These are phyloP conservation scores for Amphicarpaea edgeworthii DNA, from an alignment of 306 rosid species.

Conservation along the genomic window DNA sequence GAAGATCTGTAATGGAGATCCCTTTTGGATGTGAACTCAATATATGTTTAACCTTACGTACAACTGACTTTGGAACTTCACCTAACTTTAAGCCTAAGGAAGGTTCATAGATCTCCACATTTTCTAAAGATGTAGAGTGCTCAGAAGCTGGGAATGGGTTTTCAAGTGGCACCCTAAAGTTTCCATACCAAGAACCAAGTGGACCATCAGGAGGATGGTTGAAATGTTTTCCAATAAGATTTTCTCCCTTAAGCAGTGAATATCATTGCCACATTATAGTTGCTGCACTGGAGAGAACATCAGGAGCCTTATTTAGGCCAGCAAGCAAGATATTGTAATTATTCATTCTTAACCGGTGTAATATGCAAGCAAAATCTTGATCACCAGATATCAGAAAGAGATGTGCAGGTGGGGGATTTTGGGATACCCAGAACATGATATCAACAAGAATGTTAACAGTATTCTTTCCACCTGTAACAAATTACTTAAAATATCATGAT, in stretches of 20 bases:
- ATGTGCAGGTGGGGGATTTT: slow-evolving; percentile 98
- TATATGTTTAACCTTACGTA: slow-evolving; percentile 49
- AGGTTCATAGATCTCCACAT: slow-evolving; percentile 50
- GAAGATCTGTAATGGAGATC: slow-evolving; percentile 55
- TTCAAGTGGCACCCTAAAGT: slow-evolving; percentile 66
- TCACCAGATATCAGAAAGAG: slow-evolving; percentile 86
- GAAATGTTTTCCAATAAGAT: slow-evolving; percentile 68
- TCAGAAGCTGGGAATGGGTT: slow-evolving; percentile 57
- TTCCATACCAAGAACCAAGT: slow-evolving; percentile 84
- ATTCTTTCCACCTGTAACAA: slow-evolving; percentile 77
- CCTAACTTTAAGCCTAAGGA: slow-evolving; percentile 41
- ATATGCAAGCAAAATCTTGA: slow-evolving; percentile 69
- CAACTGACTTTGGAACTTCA: slow-evolving; percentile 53
- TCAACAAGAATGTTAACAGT: slow-evolving; percentile 82
- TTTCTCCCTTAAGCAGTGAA: slow-evolving; percentile 74
- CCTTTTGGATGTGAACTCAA: slow-evolving; percentile 68
- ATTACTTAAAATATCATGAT: neutral
- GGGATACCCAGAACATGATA: slow-evolving; percentile 87
- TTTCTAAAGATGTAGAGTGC: neutral
- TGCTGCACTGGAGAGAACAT: slow-evolving; percentile 81
- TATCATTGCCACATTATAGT: slow-evolving; percentile 93
- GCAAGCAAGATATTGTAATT: slow-evolving; percentile 93
- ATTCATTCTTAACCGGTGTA: slow-evolving; percentile 87
- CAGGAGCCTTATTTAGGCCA: slow-evolving; percentile 56
- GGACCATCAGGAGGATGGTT: slow-evolving; percentile 94